Percentiles rank a stretch among this genome's conserved stretches.
phyloP scores from a whole-genome alignment of 129 eudicot genomes.

The Artemisia argyi region DNA sequence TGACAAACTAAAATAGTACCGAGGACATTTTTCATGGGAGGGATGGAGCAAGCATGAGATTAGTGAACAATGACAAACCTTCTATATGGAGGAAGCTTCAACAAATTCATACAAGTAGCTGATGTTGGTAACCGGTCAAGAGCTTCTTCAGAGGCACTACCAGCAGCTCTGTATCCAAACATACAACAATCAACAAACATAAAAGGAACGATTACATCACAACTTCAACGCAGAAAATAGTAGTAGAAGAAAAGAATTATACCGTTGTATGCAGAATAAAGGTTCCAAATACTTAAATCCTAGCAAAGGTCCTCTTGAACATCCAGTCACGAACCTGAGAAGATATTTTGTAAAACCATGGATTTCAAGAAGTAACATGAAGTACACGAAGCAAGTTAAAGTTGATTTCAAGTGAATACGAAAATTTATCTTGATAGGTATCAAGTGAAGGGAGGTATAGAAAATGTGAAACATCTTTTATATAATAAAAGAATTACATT shows the following conservation, averaged over 20 bases:
- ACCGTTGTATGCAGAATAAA: slow-evolving; percentile 91
- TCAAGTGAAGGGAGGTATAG: slow-evolving; percentile 7
- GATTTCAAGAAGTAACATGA: background rate
- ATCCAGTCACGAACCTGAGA: slow-evolving; percentile 89
- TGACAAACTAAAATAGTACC: too few species aligned
- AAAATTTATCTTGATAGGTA: background rate
- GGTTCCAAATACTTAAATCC: slow-evolving; percentile 97
- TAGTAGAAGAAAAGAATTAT: background rate
- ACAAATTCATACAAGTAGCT: slow-evolving; percentile 97
- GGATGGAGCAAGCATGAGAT: too few species aligned
- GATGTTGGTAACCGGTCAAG: slow-evolving; percentile 94
- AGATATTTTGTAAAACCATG: background rate
- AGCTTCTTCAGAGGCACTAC: slow-evolving; percentile 85
- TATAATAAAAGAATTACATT: too few species aligned
- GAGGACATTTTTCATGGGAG: too few species aligned
- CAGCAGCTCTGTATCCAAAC: slow-evolving; percentile 63
- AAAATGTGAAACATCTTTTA: background rate
- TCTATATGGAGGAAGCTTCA: slow-evolving; percentile 94
- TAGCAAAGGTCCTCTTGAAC: slow-evolving; percentile 97
- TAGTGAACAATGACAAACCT: slow-evolving; percentile 46
- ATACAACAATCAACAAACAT: slow-evolving; percentile 8
- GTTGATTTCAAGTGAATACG: background rate
- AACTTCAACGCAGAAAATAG: background rate
- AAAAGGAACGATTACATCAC: background rate
- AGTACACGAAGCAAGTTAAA: slow-evolving; percentile 2